Percentiles rank a stretch among this genome's conserved stretches.
Evolutionary conservation across 2,329 filamentous ascomycete species (phyloP).

Genomic region (Zymoseptoria tritici): DNA sequence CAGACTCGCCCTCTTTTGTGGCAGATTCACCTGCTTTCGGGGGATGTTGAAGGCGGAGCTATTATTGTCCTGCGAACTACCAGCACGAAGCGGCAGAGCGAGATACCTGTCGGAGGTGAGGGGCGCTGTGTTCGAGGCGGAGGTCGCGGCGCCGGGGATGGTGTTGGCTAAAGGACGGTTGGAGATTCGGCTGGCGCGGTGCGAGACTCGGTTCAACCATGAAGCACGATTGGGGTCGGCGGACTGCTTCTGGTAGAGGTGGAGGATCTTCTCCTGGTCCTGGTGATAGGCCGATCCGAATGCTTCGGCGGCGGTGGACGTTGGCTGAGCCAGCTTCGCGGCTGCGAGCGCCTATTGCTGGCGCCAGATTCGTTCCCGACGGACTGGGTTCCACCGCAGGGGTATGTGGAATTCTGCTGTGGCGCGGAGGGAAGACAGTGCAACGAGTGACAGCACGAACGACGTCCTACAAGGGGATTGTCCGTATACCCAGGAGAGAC

Average conservation of each 20-base stretch:
- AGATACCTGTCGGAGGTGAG: background rate
- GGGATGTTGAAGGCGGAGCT: constrained; percentile 11
- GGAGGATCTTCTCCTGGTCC: background rate
- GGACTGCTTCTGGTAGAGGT: background rate
- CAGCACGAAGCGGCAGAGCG: background rate
- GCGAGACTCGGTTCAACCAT: constrained; percentile 21
- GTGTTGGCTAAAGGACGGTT: constrained; percentile 11
- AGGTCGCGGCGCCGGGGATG: constrained; percentile 6
- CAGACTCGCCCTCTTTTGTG: constrained; percentile 14
- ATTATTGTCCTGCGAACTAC: background rate
- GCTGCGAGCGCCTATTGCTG: background rate
- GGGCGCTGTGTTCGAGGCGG: constrained; percentile 9
- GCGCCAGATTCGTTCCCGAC: background rate
- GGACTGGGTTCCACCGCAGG: background rate
- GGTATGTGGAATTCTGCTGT: background rate
- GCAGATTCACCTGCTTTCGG: constrained; percentile 15
- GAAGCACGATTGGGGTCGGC: constrained; percentile 1
- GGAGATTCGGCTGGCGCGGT: constrained; percentile 25
- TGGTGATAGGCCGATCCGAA: background rate
- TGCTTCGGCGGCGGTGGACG: background rate
- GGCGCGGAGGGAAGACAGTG: background rate
- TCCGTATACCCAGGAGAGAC: background rate
- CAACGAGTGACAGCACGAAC: background rate
- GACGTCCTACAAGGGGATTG: background rate
- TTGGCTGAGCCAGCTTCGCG: background rate